These are phyloP conservation scores for Tricholoma matsutake DNA, from an alignment of 768 basidiomycete genomes.

Conservation along the genomic window DNA sequence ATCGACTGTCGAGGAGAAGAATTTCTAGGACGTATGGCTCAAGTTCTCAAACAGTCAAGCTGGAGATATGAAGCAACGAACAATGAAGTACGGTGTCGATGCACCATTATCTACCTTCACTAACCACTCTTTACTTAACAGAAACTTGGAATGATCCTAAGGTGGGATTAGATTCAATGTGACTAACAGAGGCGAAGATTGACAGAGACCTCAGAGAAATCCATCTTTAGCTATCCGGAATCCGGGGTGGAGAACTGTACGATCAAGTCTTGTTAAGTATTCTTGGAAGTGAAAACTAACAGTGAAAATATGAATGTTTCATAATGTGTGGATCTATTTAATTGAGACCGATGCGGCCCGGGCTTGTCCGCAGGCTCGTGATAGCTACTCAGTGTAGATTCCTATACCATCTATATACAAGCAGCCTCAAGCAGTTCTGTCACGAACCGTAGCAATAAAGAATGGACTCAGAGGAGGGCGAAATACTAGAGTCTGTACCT, in stretches of 20 bases:
- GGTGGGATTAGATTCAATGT: conserved; percentile 9
- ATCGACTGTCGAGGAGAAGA: conserved; percentile 52
- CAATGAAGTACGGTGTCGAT: conserved; percentile 70
- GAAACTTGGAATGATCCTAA: conserved; percentile 54
- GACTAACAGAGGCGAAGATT: conserved; percentile 2
- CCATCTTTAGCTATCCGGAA: conserved; percentile 31
- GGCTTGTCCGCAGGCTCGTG: background rate
- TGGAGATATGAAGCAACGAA: conserved; percentile 36
- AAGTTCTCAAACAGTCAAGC: background rate
- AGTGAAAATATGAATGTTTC: background rate
- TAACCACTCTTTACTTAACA: conserved; percentile 73
- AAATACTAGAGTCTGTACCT: conserved; percentile 20
- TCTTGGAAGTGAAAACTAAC: background rate
- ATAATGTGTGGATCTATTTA: background rate
- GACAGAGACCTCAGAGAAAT: conserved; percentile 45
- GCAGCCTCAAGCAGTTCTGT: background rate
- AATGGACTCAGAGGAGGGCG: conserved; percentile 29
- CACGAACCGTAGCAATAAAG: background rate
- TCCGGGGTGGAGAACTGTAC: background rate
- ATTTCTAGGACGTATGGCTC: conserved; percentile 48
- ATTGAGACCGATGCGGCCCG: background rate
- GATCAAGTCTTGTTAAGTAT: background rate
- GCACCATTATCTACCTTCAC: conserved; percentile 57
- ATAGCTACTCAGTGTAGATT: too few relatives aligned
- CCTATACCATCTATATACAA: too few relatives aligned